Evolutionary conservation across 164 flowering plant species (phyloP).

Genomic region (Macadamia integrifolia): DNA sequence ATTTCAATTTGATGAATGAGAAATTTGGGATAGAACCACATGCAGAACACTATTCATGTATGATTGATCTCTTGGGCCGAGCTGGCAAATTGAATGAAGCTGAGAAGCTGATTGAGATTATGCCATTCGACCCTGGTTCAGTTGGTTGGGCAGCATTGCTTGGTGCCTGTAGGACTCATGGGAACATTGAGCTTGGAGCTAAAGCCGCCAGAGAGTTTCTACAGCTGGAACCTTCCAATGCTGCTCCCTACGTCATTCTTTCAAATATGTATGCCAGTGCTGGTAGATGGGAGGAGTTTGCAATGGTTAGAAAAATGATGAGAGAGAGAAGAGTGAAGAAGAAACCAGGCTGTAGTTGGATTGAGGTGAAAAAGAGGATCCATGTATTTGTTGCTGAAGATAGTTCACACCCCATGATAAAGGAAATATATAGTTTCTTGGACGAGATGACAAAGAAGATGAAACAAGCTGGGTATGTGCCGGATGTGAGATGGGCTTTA

Average conservation of each 20-base stretch:
- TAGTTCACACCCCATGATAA: slow-evolving; percentile 59
- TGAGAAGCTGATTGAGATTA: slow-evolving; percentile 47
- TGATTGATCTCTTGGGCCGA: slow-evolving; percentile 84
- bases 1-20: slow-evolving; percentile 50
- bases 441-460: slow-evolving; percentile 51
- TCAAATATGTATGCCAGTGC: slow-evolving; percentile 7
- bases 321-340: slow-evolving; percentile 50
- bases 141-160: slow-evolving; percentile 67
- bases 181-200: slow-evolving; percentile 56
- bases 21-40: slow-evolving; percentile 52
- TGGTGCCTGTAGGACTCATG: slow-evolving; percentile 69
- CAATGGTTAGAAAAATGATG: slow-evolving; percentile 45
- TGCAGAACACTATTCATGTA: slow-evolving; percentile 69
- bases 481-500: slow-evolving; percentile 55
- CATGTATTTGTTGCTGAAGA: slow-evolving; percentile 82
- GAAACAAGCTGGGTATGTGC: slow-evolving; percentile 58
- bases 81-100: slow-evolving; percentile 72
- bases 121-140: slow-evolving; percentile 56
- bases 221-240: slow-evolving; percentile 56
- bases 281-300: slow-evolving; percentile 54
- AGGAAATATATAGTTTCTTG: slow-evolving; percentile 49
- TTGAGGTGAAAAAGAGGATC: slow-evolving; percentile 23
- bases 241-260: slow-evolving; percentile 64
- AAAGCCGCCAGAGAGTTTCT: slow-evolving; percentile 58
- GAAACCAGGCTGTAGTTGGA: no score